A percentile compares a stretch with the other conserved stretches of the same genome.
Conservation (phyloP, 129 eudicot species). For the Helichrysum umbraculigerum region DNA sequence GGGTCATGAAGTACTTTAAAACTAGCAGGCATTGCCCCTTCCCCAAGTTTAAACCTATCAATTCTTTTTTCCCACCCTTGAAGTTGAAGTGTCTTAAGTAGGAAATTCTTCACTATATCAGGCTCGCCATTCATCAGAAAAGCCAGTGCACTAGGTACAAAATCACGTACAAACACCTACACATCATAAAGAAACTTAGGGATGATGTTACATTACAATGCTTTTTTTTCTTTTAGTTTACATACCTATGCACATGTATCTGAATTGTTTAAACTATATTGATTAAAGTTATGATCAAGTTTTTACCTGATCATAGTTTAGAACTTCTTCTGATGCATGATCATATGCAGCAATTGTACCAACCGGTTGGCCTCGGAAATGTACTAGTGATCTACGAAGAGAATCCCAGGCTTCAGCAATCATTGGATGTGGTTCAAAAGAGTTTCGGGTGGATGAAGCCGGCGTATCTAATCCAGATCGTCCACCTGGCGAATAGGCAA, state of each 20-base stretch:
- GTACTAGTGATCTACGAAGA: slow-evolving; percentile 81
- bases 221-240: not conserved
- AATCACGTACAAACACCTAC: slow-evolving; percentile 96
- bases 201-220: not conserved
- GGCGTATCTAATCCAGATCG: slow-evolving; percentile 83
- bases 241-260: not conserved
- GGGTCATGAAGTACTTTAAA: slow-evolving; percentile 97
- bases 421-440: slow-evolving; percentile 98
- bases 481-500: slow-evolving; percentile 83
- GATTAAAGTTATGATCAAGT: not conserved
- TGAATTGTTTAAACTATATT: not conserved
- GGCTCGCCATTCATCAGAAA: slow-evolving; percentile 98
- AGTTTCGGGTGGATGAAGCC: slow-evolving; percentile 78
- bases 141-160: slow-evolving; percentile 97
- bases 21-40: slow-evolving; percentile 99
- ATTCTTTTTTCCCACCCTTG: slow-evolving; percentile 95
- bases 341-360: slow-evolving; percentile 97
- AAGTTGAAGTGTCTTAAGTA: slow-evolving; percentile 86
- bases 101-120: slow-evolving; percentile 86
- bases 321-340: slow-evolving; percentile 95
- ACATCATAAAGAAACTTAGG: slow-evolving; percentile 1
- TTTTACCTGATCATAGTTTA: slow-evolving; percentile 94
- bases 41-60: slow-evolving; percentile 92
- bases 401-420: slow-evolving; percentile 98
- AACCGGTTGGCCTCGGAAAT: slow-evolving; percentile 90